Base-by-base conservation (phyloP, 768 basidiomycete species). In the Tephrocybe sp. region DNA sequence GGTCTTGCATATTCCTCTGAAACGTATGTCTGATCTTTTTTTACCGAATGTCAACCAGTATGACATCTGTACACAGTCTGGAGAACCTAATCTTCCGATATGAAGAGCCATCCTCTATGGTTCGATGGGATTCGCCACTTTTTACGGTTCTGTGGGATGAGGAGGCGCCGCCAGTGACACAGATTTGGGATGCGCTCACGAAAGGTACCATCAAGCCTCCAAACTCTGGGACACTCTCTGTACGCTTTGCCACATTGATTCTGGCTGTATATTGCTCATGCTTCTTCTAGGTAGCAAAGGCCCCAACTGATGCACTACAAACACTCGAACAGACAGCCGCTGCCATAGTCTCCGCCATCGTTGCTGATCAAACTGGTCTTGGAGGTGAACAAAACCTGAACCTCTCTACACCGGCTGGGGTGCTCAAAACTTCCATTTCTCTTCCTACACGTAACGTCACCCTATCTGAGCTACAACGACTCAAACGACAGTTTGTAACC, bases 51-150 rank as follows among this genome's bases (percentile, higher is more conserved):
- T 16, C 42, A 48, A 27, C 53, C 15, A 56, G 22, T 9, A 16
- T 33, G 25, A 45, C 8, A 16, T 3, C 57, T 29, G 27, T 29
- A 11, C 11, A 5, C 11, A 94, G 91, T 7, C 78, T 97, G 29
- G 88, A 92, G 39, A 94, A 92, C 64, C 79, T 99, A 3, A 67
- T 98, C 29, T 74, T 86, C 61, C 78, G 95, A 43, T 98, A 84
- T 58, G 97, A 99, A 69, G 97, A 98, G 60, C 97, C 97, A 0
- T 94, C 91, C 0, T 94, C 94, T 3, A 94, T 94, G 88, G 94
- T 91, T n/a, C 83, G 95, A 42, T 99, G 95, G 95, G 95, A 99
- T 66, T 90, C 95, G 0, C 95, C 97, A 0, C 77, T 98, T 34
- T 90, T 97, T 64, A 92, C 90, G 1, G 70, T 97, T 1, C 69